phyloP scores from a whole-genome alignment of 2,329 filamentous ascomycete genomes.

The Hymenoscyphus fraxineus region DNA sequence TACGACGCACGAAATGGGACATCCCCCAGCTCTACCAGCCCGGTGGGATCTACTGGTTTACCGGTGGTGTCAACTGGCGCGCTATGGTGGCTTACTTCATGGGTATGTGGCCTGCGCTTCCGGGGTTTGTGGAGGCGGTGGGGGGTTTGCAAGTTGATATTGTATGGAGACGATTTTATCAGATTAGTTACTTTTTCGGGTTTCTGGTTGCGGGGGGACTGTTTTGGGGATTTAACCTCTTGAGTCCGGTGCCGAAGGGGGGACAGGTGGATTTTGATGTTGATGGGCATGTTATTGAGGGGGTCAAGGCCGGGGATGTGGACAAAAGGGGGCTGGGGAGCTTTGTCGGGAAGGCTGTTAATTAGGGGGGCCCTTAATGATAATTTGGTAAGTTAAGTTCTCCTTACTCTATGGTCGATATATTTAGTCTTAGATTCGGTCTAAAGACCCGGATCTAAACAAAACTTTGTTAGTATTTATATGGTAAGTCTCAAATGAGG shows the following conservation, averaged over 20 bases:
- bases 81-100: conserved; percentile 15
- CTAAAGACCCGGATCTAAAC: too few relatives aligned
- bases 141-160: conserved; percentile 9
- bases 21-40: conserved; percentile 16
- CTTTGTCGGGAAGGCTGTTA: not conserved
- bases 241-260: conserved; percentile 12
- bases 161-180: conserved; percentile 14
- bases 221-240: conserved; percentile 10
- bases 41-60: conserved; percentile 18
- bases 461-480: too few relatives aligned
- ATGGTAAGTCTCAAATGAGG: too few relatives aligned
- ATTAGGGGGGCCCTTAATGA: not conserved
- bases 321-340: not conserved
- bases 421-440: too few relatives aligned
- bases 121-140: conserved; percentile 15
- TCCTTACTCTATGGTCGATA: not conserved
- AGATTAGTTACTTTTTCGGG: conserved; percentile 17
- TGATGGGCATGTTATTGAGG: conserved; percentile 1
- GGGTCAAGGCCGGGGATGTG: not conserved
- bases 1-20: conserved; percentile 12
- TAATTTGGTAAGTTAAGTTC: not conserved
- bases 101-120: conserved; percentile 16
- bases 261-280: conserved; percentile 16
- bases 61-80: conserved; percentile 13
- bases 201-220: conserved; percentile 13